These are phyloP conservation scores for Colletotrichum lindemuthianum DNA, from an alignment of 2,329 filamentous ascomycete species.

Conservation along the genomic window DNA sequence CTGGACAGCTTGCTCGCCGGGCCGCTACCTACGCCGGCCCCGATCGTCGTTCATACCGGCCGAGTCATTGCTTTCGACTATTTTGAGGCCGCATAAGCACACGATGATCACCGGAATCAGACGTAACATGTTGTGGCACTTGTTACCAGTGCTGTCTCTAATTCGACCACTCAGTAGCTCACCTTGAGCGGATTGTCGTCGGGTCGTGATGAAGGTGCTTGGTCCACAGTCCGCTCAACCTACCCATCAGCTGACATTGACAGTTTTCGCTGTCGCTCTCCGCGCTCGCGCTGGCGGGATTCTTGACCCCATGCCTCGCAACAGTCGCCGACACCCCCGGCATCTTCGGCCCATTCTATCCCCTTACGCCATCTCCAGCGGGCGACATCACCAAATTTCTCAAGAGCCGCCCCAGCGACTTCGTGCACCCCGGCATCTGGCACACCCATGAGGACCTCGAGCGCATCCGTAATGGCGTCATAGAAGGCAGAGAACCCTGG, in stretches of 20 bases:
- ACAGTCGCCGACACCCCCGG: slow-evolving; percentile 24
- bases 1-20: background rate
- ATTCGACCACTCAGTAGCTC: background rate
- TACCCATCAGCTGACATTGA: background rate
- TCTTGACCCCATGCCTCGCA: background rate
- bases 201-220: too few relatives aligned
- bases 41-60: background rate
- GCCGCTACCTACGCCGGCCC: slow-evolving; percentile 14
- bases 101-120: background rate
- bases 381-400: slow-evolving; percentile 15
- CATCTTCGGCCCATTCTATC: slow-evolving; percentile 12
- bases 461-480: slow-evolving; percentile 18
- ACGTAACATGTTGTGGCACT: background rate
- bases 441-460: slow-evolving; percentile 32
- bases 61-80: background rate
- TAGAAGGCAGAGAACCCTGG: slow-evolving; percentile 25
- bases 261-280: background rate
- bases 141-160: background rate
- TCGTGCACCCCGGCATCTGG: slow-evolving; percentile 29
- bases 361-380: background rate
- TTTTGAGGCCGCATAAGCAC: background rate
- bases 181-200: background rate
- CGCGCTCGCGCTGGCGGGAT: background rate
- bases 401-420: slow-evolving; percentile 24
- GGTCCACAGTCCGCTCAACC: background rate